Evolutionary conservation across 345 rosid genomes (phyloP).

Genomic region (Kernera saxatilis): DNA sequence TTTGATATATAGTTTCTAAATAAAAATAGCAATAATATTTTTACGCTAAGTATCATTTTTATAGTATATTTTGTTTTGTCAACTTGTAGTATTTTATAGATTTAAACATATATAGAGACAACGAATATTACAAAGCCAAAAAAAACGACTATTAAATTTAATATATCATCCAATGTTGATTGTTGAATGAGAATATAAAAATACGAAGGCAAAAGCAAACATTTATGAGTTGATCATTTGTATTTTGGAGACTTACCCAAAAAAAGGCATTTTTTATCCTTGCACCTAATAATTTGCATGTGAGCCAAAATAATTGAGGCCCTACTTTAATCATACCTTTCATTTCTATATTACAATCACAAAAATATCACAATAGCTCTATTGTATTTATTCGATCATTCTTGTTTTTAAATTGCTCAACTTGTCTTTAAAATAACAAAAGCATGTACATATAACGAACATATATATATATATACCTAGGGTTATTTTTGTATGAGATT

Average conservation of each 20-base stretch:
- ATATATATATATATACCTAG: not conserved
- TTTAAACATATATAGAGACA: not conserved
- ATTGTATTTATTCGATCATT: constrained; percentile 12
- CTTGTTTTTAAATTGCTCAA: not conserved
- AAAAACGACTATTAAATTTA: not conserved
- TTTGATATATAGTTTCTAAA: not conserved
- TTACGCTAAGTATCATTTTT: not conserved
- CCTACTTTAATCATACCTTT: constrained; percentile 30
- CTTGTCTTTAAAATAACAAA: constrained; percentile 3
- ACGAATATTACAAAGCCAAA: not conserved
- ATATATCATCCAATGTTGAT: not conserved
- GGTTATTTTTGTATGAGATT: not conserved
- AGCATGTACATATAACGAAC: constrained; percentile 12
- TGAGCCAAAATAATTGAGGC: constrained; percentile 35
- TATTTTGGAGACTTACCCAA: constrained; percentile 8
- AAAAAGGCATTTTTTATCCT: constrained; percentile 19
- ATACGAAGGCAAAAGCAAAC: constrained; percentile 13
- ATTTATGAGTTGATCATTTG: constrained; percentile 20
- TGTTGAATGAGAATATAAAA: constrained; percentile 15
- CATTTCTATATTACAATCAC: constrained; percentile 7
- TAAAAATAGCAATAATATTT: not conserved
- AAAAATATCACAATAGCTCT: not conserved
- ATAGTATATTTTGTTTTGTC: too few relatives aligned
- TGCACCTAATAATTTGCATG: constrained; percentile 35
- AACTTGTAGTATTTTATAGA: not conserved